These are phyloP conservation scores for Scheffersomyces ergatensis DNA, from an alignment of 805 yeast genomes.

Conservation along the genomic window DNA sequence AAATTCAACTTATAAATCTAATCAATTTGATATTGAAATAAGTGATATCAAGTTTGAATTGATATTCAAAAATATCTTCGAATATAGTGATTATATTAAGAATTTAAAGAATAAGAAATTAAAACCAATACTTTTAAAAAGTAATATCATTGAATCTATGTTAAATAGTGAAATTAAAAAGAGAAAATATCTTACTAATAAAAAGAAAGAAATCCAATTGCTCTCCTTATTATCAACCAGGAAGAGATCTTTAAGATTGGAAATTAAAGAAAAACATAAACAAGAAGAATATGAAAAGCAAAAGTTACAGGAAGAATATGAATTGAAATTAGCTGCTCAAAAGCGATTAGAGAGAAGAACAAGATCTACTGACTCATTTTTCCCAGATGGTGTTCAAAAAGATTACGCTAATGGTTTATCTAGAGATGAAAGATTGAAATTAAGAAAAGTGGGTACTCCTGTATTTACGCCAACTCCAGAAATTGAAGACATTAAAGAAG, in stretches of 20 bases:
- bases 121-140: conserved; percentile 13
- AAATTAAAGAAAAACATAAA: conserved; percentile 53
- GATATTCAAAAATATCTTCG: conserved; percentile 27
- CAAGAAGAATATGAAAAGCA: conserved; percentile 52
- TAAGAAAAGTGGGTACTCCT: conserved; percentile 19
- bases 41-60: conserved; percentile 26
- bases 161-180: conserved; percentile 48
- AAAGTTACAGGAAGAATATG: conserved; percentile 44
- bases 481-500: background rate
- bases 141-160: conserved; percentile 16
- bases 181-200: conserved; percentile 50
- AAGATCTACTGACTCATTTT: conserved; percentile 2
- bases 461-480: conserved; percentile 6
- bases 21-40: conserved; percentile 26
- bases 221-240: conserved; percentile 62
- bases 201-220: conserved; percentile 64
- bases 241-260: conserved; percentile 71
- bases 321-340: conserved; percentile 40
- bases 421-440: conserved; percentile 31
- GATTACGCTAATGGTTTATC: conserved; percentile 23
- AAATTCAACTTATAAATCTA: conserved; percentile 19
- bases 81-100: conserved; percentile 18
- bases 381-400: background rate
- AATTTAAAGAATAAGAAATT: conserved; percentile 25
- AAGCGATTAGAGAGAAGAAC: conserved; percentile 40